Evolutionary conservation across 495 filamentous ascomycete species (phyloP).

Genomic region (Astrothelium macrocarpum): DNA sequence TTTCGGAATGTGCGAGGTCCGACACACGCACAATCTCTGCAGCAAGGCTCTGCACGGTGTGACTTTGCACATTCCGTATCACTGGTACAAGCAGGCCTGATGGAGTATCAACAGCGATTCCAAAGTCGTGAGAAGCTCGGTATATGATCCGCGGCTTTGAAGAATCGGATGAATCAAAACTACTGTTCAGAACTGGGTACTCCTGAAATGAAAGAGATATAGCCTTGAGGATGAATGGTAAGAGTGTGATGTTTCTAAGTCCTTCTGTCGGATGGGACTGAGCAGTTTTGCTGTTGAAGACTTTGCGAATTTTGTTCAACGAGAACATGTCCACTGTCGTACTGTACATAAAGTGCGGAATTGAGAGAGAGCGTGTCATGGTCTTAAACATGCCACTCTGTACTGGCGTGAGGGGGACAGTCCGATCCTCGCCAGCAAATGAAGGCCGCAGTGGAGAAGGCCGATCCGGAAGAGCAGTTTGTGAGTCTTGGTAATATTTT

Average conservation of each 20-base stretch:
- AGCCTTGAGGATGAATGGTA: conserved; percentile 95
- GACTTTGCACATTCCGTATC: conserved; percentile 68
- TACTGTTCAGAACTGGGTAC: conserved; percentile 80
- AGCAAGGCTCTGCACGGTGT: conserved; percentile 67
- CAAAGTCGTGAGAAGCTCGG: conserved; percentile 84
- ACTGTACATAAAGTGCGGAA: conserved; percentile 89
- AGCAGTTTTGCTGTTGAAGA: conserved; percentile 43
- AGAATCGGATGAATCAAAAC: conserved; percentile 53
- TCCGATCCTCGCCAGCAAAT: conserved; percentile 44
- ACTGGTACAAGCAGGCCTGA: conserved; percentile 88
- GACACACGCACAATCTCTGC: conserved; percentile 67
- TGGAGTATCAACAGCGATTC: conserved; percentile 92
- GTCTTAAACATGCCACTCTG: conserved; percentile 94
- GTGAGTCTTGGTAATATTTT: conserved; percentile 38
- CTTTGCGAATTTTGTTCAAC: conserved; percentile 57
- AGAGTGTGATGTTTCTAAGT: conserved; percentile 64
- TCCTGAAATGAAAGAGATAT: conserved; percentile 72
- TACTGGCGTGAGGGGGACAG: conserved; percentile 57
- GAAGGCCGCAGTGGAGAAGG: conserved; percentile 16
- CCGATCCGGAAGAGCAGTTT: not conserved
- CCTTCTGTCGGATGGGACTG: conserved; percentile 11
- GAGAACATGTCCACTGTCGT: conserved; percentile 73
- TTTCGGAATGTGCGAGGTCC: conserved; percentile 57
- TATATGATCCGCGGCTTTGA: conserved; percentile 58
- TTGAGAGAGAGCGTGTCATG: conserved; percentile 88